phyloP scores from a whole-genome alignment of 371 early-diverging fungal genomes.

The Amoeboaphelidium protococcarum region DNA sequence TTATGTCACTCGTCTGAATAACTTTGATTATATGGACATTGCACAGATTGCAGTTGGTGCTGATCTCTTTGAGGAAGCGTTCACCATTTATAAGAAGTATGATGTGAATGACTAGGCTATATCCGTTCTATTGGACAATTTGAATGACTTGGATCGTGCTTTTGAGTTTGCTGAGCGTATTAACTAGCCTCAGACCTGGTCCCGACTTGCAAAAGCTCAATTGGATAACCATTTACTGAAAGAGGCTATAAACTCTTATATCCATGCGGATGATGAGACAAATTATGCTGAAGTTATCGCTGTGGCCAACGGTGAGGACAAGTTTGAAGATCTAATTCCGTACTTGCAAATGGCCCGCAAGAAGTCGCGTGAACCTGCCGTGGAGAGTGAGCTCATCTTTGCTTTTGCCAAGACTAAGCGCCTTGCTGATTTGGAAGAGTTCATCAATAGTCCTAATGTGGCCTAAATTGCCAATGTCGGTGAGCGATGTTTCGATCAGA shows the following conservation, averaged over 20 bases:
- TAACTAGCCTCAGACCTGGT: conserved; percentile 75
- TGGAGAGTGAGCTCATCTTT: conserved; percentile 78
- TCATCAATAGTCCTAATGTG: conserved; percentile 67
- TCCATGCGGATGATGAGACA: conserved; percentile 66
- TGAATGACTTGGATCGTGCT: conserved; percentile 75
- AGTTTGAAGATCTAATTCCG: conserved; percentile 70
- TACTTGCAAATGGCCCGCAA: conserved; percentile 79
- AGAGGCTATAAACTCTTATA: conserved; percentile 81
- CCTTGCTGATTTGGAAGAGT: conserved; percentile 68
- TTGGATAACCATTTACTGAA: conserved; percentile 58
- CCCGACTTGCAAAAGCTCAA: conserved; percentile 77
- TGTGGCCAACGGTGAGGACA: conserved; percentile 42
- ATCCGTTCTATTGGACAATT: conserved; percentile 63
- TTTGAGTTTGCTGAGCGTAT: conserved; percentile 76
- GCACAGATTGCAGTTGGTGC: conserved; percentile 72
- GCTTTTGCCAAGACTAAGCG: conserved; percentile 80
- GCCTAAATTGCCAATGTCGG: conserved; percentile 69
- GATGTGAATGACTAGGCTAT: conserved; percentile 61
- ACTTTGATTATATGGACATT: conserved; percentile 84
- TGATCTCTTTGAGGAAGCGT: conserved; percentile 80
- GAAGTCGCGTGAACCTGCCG: conserved; percentile 61
- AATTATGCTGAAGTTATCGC: conserved; percentile 72
- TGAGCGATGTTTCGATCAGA: conserved; percentile 76
- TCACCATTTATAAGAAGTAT: conserved; percentile 73
- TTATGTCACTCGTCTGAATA: conserved; percentile 67